Conservation (phyloP, 805 yeast genomes). For the Wickerhamiella musiphila region DNA sequence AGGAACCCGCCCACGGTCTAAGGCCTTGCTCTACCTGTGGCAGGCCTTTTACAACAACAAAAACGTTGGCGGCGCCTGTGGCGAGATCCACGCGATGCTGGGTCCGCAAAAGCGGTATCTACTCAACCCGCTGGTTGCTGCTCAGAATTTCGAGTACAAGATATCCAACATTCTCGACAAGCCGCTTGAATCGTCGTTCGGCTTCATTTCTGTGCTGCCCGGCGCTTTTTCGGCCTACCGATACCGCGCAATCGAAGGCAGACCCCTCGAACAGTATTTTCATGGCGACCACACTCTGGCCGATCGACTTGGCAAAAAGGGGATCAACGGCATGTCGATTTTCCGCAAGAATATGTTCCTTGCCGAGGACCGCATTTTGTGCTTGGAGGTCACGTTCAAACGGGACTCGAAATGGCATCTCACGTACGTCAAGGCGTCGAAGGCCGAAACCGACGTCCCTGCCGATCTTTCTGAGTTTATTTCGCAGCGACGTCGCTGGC, state of each 20-base stretch:
- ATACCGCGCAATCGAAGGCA: conserved; percentile 40
- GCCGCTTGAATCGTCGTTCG: conserved; percentile 48
- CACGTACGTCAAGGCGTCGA: conserved; percentile 42
- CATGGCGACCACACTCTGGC: conserved; percentile 44
- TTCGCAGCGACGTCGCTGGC: conserved; percentile 50
- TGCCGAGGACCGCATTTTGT: conserved; percentile 52
- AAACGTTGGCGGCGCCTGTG: conserved; percentile 53
- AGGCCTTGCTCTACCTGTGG: conserved; percentile 43
- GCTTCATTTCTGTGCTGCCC: conserved; percentile 47
- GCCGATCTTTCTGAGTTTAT: conserved; percentile 44
- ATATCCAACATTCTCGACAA: conserved; percentile 51
- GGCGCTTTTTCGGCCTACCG: conserved; percentile 57
- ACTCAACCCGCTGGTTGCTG: conserved; percentile 44
- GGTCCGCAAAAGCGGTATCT: conserved; percentile 26
- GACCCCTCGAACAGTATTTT: conserved; percentile 50
- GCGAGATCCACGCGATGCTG: conserved; percentile 48
- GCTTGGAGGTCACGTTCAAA: conserved; percentile 48
- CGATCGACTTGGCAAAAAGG: conserved; percentile 30
- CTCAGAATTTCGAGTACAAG: conserved; percentile 50
- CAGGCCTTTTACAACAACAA: conserved; percentile 41
- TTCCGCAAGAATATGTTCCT: conserved; percentile 53
- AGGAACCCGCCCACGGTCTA: conserved; percentile 45
- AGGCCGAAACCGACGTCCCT: conserved; percentile 56
- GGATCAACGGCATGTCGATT: conserved; percentile 41
- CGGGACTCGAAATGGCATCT: conserved; percentile 40